Evolutionary conservation across 345 rosid genomes (phyloP).

Genomic region (Carallia pectinifolia): DNA sequence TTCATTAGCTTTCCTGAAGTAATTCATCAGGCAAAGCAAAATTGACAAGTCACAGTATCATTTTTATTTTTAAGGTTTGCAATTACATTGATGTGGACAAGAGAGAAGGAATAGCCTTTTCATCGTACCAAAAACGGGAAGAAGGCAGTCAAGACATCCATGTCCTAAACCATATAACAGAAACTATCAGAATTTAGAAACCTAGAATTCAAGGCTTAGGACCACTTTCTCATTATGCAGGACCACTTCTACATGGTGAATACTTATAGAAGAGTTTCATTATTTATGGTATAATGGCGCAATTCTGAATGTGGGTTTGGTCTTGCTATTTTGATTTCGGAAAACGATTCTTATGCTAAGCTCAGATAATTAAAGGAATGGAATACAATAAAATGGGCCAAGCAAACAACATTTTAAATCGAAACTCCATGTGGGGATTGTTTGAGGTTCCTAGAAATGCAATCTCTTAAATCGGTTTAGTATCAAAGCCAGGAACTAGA

Average conservation of each 20-base stretch:
- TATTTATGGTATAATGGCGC: not conserved
- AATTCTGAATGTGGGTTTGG: not conserved
- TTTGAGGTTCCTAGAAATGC: not conserved
- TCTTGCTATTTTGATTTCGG: not conserved
- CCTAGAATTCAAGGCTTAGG: not conserved
- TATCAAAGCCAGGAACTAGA: constrained; percentile 13
- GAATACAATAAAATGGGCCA: too few species aligned
- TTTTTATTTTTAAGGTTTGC: not conserved
- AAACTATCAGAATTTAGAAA: not conserved
- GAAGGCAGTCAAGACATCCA: not conserved
- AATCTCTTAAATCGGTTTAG: not conserved
- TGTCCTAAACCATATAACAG: not conserved
- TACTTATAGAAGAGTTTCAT: not conserved
- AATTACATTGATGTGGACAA: constrained; percentile 18
- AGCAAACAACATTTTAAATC: not conserved
- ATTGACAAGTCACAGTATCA: constrained; percentile 9
- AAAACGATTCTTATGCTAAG: not conserved
- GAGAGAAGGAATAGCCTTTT: not conserved
- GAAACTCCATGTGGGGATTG: not conserved
- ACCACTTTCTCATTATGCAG: not conserved
- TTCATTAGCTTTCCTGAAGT: not conserved
- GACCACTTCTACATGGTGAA: too few species aligned
- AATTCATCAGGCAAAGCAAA: constrained; percentile 1
- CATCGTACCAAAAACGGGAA: not conserved
- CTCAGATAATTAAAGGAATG: not conserved